Evolutionary conservation across 805 yeast species (phyloP).

Genomic region (Metschnikowia hibisci): DNA sequence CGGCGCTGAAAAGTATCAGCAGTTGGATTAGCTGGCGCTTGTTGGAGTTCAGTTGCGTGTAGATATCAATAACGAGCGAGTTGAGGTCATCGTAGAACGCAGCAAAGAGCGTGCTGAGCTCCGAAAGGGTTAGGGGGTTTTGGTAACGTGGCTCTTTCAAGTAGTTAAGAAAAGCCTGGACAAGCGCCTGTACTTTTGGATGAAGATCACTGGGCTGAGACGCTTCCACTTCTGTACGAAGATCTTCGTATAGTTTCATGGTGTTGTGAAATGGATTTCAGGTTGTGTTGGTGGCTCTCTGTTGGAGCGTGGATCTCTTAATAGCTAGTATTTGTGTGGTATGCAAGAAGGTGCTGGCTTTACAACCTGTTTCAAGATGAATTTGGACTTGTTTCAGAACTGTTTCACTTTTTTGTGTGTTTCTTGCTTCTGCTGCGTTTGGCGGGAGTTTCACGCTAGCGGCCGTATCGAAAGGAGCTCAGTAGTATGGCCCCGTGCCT

Average conservation of each 20-base stretch:
- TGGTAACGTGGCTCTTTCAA: conserved; percentile 43
- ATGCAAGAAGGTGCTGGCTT: not conserved
- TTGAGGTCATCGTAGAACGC: conserved; percentile 38
- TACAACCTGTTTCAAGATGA: not conserved
- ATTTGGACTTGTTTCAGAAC: not conserved
- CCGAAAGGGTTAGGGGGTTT: conserved; percentile 35
- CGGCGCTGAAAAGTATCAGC: conserved; percentile 25
- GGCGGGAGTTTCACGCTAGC: not conserved
- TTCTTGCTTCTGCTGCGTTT: not conserved
- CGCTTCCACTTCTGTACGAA: conserved; percentile 24
- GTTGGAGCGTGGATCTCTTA: not conserved
- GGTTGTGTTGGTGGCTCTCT: not conserved
- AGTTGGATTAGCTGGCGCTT: conserved; percentile 35
- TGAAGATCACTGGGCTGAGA: conserved; percentile 19
- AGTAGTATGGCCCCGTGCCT: conserved; percentile 2
- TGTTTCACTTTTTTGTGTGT: not conserved
- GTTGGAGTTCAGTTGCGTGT: conserved; percentile 36
- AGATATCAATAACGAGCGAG: conserved; percentile 28
- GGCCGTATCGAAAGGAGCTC: not conserved
- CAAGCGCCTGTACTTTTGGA: conserved; percentile 26
- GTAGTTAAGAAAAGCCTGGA: conserved; percentile 29
- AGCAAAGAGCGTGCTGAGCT: conserved; percentile 32
- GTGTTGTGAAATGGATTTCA: conserved; percentile 2
- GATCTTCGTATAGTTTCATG: conserved; percentile 11
- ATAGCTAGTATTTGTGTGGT: not conserved